phyloP scores from a whole-genome alignment of 1,139 yeast species.

The Casaregolazyma lundiana region DNA sequence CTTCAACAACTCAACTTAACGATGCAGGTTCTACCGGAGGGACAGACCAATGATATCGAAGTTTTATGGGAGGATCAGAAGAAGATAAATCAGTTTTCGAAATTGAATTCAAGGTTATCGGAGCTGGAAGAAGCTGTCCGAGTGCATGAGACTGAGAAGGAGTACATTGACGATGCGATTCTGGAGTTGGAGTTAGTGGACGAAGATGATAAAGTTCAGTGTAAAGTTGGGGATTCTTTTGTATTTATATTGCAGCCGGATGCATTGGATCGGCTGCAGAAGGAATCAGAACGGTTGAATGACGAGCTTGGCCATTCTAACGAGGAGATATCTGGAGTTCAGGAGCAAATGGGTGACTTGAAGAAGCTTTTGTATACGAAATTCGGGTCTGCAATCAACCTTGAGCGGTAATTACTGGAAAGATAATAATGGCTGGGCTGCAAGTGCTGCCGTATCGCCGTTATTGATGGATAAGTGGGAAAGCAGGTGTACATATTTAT shows the following conservation, averaged over 20 bases:
- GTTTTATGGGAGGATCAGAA: constrained; percentile 89
- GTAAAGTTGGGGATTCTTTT: constrained; percentile 74
- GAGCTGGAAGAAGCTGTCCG: constrained; percentile 48
- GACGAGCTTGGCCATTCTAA: constrained; percentile 46
- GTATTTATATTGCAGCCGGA: constrained; percentile 60
- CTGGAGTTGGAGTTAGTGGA: constrained; percentile 83
- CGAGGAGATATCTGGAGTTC: constrained; percentile 46
- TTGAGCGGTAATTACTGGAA: constrained; percentile 42
- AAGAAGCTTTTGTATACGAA: constrained; percentile 78
- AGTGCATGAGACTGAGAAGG: constrained; percentile 63
- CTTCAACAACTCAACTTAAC: neutral
- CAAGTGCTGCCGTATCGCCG: no score
- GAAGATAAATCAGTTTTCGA: constrained; percentile 81
- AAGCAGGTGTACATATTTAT: no score
- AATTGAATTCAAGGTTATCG: constrained; percentile 68
- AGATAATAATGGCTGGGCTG: neutral
- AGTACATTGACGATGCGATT: constrained; percentile 80
- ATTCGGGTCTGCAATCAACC: constrained; percentile 84
- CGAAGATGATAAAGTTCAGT: constrained; percentile 56
- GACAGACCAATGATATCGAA: constrained; percentile 53
- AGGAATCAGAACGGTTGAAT: constrained; percentile 51
- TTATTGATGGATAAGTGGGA: no score
- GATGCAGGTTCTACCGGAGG: constrained; percentile 16
- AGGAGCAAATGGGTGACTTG: constrained; percentile 51
- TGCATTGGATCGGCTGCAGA: constrained; percentile 63